Evolutionary conservation across 1,139 yeast species (phyloP).

Genomic region (Meyerozyma elateridarum): DNA sequence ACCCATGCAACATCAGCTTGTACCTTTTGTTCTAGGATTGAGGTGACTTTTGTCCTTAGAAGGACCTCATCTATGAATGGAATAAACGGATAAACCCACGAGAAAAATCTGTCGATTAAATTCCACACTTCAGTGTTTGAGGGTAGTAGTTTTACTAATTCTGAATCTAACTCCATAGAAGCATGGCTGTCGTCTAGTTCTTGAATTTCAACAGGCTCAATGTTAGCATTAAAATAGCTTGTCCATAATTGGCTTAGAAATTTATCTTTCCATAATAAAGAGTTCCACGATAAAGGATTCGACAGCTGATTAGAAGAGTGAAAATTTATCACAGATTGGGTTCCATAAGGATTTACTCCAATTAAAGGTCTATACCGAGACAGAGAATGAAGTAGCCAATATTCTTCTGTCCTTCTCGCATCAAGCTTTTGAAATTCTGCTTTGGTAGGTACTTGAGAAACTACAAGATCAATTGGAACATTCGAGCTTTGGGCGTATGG

Average conservation of each 20-base stretch:
- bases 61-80: slow-evolving; percentile 47
- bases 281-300: neutral
- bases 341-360: neutral
- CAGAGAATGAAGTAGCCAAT: neutral
- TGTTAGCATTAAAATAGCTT: neutral
- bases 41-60: slow-evolving; percentile 10
- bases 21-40: neutral
- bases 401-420: neutral
- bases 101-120: slow-evolving; percentile 33
- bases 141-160: neutral
- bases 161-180: neutral
- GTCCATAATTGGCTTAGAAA: neutral
- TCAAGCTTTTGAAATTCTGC: neutral
- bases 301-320: neutral
- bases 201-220: neutral
- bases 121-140: slow-evolving; percentile 14
- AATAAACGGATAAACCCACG: slow-evolving; percentile 41
- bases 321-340: neutral
- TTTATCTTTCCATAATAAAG: neutral
- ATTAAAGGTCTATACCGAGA: neutral
- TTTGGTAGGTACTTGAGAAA: neutral
- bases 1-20: slow-evolving; percentile 39
- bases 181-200: neutral
- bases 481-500: neutral
- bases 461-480: neutral